Evolutionary conservation across 208 protist species (phyloP).

Genomic region (Trypanosoma brucei): DNA sequence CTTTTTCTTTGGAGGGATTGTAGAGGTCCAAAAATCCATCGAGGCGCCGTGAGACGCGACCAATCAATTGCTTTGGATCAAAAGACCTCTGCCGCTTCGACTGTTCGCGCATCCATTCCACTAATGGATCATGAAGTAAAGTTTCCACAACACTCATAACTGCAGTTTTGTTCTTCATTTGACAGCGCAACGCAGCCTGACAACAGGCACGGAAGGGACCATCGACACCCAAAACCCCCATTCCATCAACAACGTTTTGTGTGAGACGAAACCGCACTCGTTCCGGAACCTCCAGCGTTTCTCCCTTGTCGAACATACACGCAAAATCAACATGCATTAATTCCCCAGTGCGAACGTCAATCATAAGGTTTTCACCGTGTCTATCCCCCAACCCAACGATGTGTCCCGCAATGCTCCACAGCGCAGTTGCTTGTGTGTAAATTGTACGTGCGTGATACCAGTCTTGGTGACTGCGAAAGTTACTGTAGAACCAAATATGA

Average conservation of each 20-base stretch:
- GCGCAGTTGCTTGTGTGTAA: slow-evolving; percentile 86
- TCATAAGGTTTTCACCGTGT: slow-evolving; percentile 95
- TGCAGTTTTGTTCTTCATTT: slow-evolving; percentile 89
- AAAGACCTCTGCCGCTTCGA: slow-evolving; percentile 11
- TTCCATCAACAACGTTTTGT: slow-evolving; percentile 94
- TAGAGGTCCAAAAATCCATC: slow-evolving; percentile 85
- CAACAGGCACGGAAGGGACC: slow-evolving; percentile 89
- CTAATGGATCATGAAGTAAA: slow-evolving; percentile 94
- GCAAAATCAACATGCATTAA: slow-evolving; percentile 94
- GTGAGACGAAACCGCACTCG: slow-evolving; percentile 96
- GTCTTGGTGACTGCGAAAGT: slow-evolving; percentile 79
- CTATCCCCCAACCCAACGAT: slow-evolving; percentile 93
- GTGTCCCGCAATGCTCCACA: slow-evolving; percentile 96
- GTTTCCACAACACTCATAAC: slow-evolving; percentile 95
- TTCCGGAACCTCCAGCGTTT: slow-evolving; percentile 91
- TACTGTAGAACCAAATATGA: slow-evolving; percentile 91
- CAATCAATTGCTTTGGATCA: slow-evolving; percentile 56
- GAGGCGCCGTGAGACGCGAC: slow-evolving; percentile 66
- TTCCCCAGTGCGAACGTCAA: slow-evolving; percentile 85
- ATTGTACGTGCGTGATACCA: slow-evolving; percentile 88
- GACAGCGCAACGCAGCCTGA: slow-evolving; percentile 81
- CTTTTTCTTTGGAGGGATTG: slow-evolving; percentile 35
- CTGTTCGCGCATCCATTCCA: slow-evolving; percentile 84
- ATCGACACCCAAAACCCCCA: slow-evolving; percentile 91
- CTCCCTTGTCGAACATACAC: slow-evolving; percentile 96